Percentiles rank a stretch among this genome's conserved stretches.
phyloP scores from a whole-genome alignment of 352 stramenopile genomes.

The Pythium monospermum region DNA sequence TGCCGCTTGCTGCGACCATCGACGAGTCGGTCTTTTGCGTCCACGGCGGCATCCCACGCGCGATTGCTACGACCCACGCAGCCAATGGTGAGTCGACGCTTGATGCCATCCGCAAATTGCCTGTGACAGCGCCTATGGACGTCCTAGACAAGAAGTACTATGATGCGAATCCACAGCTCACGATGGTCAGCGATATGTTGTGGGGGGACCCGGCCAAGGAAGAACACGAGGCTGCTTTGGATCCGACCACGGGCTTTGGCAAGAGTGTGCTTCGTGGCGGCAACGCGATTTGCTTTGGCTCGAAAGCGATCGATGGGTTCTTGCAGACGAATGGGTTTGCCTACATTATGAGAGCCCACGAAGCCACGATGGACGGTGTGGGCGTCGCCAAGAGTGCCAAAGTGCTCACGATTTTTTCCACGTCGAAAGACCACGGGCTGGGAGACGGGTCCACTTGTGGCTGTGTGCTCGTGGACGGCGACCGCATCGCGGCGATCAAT shows the following conservation, averaged over 20 bases:
- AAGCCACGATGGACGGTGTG: slow-evolving; percentile 83
- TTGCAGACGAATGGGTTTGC: slow-evolving; percentile 46
- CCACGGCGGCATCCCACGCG: slow-evolving; percentile 38
- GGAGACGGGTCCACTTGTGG: slow-evolving; percentile 53
- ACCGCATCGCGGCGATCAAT: slow-evolving; percentile 56
- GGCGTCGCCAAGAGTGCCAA: slow-evolving; percentile 43
- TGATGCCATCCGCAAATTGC: slow-evolving; percentile 49
- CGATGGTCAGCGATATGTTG: slow-evolving; percentile 62
- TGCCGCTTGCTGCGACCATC: slow-evolving; percentile 84
- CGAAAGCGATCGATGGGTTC: slow-evolving; percentile 56
- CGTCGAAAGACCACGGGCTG: slow-evolving; percentile 65
- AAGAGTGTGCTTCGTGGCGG: slow-evolving; percentile 40
- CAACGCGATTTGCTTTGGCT: slow-evolving; percentile 72
- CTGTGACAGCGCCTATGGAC: slow-evolving; percentile 29
- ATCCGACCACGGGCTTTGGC: slow-evolving; percentile 63
- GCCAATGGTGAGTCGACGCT: slow-evolving; percentile 11
- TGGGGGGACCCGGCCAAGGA: slow-evolving; percentile 42
- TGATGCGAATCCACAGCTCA: slow-evolving; percentile 25
- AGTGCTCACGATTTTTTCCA: slow-evolving; percentile 70
- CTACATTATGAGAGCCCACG: slow-evolving; percentile 71
- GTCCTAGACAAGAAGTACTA: slow-evolving; percentile 38
- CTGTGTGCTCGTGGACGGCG: slow-evolving; percentile 63
- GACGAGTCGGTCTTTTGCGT: slow-evolving; percentile 69
- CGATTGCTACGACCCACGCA: background rate
- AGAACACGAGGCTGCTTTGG: slow-evolving; percentile 27